phyloP scores from a whole-genome alignment of 179 eudicot species.

The Beta corolliflora region DNA sequence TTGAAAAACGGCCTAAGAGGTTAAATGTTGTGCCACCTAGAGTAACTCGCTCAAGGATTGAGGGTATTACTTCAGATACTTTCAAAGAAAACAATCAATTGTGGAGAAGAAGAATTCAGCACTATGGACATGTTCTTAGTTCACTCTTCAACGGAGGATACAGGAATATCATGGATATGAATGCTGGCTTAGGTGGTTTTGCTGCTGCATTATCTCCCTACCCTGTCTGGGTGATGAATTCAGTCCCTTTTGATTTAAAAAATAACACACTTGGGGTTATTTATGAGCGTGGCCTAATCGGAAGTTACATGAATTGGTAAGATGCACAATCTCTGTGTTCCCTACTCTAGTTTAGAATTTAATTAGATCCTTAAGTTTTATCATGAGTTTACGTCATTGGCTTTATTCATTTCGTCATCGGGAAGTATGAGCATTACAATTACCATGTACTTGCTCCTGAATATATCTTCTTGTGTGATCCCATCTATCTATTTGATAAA shows the following conservation, averaged over 20 bases:
- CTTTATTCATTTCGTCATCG: background rate
- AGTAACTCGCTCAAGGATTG: conserved; percentile 25
- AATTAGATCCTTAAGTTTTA: background rate
- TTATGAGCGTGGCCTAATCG: conserved; percentile 71
- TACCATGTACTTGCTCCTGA: background rate
- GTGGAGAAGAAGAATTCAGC: conserved; percentile 56
- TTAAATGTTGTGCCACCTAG: conserved; percentile 54
- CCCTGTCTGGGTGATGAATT: conserved; percentile 84
- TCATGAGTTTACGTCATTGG: background rate
- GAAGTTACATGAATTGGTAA: conserved; percentile 71
- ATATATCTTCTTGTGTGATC: background rate
- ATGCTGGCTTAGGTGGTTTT: conserved; percentile 72
- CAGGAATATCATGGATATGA: conserved; percentile 72
- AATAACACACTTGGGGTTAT: conserved; percentile 56
- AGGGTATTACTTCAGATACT: conserved; percentile 27
- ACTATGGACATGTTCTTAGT: conserved; percentile 45
- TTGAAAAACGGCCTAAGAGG: conserved; percentile 65
- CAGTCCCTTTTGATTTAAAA: conserved; percentile 49
- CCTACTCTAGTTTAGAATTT: background rate
- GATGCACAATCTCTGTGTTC: background rate
- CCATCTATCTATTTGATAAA: background rate
- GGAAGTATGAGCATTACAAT: background rate
- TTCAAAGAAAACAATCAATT: conserved; percentile 44
- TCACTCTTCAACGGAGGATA: conserved; percentile 42
- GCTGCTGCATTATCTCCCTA: conserved; percentile 54